A percentile compares a stretch with the other conserved stretches of the same genome.
These are phyloP conservation scores for Nemania bipapillata DNA, from an alignment of 2,329 filamentous ascomycete species.

Conservation along the genomic window DNA sequence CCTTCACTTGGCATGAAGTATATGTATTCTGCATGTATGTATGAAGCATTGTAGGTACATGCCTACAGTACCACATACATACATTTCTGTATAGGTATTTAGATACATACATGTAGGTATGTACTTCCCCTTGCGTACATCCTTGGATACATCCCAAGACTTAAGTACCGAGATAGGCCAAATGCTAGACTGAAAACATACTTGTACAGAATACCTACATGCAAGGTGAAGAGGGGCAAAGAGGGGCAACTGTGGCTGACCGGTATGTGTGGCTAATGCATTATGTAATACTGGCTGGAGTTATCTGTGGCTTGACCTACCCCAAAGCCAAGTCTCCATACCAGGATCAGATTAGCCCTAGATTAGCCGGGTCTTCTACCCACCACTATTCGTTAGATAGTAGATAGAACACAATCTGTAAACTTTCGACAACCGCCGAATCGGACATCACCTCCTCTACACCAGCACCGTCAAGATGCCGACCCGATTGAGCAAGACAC, in stretches of 20 bases:
- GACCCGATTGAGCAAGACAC: slow-evolving; percentile 42
- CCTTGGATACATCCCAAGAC: too few relatives aligned
- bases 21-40: too few relatives aligned
- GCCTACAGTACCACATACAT: too few relatives aligned
- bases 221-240: not conserved
- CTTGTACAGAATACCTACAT: too few relatives aligned
- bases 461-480: slow-evolving; percentile 39
- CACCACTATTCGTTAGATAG: slow-evolving; percentile 14
- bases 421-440: slow-evolving; percentile 34
- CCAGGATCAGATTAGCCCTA: slow-evolving; percentile 38
- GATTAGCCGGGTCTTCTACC: slow-evolving; percentile 37
- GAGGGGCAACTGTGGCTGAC: not conserved
- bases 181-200: not conserved
- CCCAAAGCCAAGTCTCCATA: too few relatives aligned
- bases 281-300: not conserved
- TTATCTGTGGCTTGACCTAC: too few relatives aligned
- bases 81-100: too few relatives aligned
- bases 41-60: too few relatives aligned
- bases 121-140: too few relatives aligned
- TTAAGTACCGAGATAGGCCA: not conserved
- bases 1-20: too few relatives aligned
- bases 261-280: not conserved
- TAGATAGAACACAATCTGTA: slow-evolving; percentile 28
- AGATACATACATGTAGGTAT: too few relatives aligned
- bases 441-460: slow-evolving; percentile 29